Conservation (phyloP, 2,329 filamentous ascomycete genomes). For the Cercospora zeina region DNA sequence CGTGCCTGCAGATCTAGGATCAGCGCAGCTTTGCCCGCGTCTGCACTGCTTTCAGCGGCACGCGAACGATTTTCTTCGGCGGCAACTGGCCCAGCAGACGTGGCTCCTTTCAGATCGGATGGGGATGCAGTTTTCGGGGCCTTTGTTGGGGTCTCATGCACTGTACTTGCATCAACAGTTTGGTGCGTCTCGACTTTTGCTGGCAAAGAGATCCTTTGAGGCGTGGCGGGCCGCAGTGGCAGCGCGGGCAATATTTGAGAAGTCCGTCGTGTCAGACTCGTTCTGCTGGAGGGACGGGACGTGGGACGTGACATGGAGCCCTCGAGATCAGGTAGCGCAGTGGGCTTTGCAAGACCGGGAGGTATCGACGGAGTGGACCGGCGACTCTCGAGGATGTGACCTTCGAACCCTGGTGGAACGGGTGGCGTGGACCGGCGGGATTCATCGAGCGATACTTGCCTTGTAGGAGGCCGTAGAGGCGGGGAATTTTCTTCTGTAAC, state of each 20-base stretch:
- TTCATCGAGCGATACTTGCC: constrained; percentile 34
- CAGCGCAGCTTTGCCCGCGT: neutral
- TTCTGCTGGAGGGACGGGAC: constrained; percentile 41
- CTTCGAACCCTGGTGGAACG: constrained; percentile 42
- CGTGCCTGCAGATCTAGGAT: neutral
- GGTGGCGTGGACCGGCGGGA: constrained; percentile 40
- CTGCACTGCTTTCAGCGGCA: neutral
- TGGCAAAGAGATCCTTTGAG: constrained; percentile 39
- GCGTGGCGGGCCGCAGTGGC: constrained; percentile 45
- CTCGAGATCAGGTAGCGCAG: constrained; percentile 33
- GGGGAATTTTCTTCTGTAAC: constrained; percentile 38
- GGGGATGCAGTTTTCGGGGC: constrained; percentile 19
- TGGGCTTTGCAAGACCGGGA: constrained; percentile 45
- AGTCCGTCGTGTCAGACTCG: constrained; percentile 37
- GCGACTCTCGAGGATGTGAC: constrained; percentile 40
- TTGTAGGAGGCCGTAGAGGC: constrained; percentile 28
- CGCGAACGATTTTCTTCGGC: neutral
- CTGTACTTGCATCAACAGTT: constrained; percentile 20
- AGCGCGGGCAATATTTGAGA: constrained; percentile 43
- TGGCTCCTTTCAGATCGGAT: constrained; percentile 26
- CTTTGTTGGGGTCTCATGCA: constrained; percentile 31
- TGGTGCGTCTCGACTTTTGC: constrained; percentile 30
- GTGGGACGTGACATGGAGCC: constrained; percentile 34
- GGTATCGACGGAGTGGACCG: constrained; percentile 50
- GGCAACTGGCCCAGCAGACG: neutral